Conservation (phyloP, 108 stramenopile genomes). For the Phaeodactylum tricornutum region DNA sequence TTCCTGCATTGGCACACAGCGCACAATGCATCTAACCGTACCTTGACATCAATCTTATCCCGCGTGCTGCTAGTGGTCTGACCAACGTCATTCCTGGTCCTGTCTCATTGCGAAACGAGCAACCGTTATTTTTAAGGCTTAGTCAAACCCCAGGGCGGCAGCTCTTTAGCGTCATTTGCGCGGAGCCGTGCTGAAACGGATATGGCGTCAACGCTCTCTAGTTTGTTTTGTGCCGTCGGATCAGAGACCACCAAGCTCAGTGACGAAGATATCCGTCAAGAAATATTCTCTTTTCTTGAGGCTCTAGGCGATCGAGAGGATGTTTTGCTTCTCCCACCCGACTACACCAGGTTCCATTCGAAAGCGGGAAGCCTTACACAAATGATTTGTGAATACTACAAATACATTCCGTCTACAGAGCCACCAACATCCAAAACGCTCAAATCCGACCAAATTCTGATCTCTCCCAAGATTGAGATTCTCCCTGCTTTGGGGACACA, state of each 20-base stretch:
- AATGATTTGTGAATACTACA: constrained; percentile 80
- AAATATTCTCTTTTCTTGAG: constrained; percentile 35
- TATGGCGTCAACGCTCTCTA: constrained; percentile 3
- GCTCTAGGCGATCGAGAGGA: constrained; percentile 56
- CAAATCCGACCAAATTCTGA: neutral
- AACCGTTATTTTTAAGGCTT: no score
- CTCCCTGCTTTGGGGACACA: constrained; percentile 92
- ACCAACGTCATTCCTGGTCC: no score
- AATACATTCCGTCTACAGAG: constrained; percentile 19
- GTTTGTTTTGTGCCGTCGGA: constrained; percentile 42
- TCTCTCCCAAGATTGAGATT: constrained; percentile 45
- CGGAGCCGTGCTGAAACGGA: no score
- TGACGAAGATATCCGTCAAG: constrained; percentile 21
- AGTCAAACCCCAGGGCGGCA: no score
- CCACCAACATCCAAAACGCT: neutral
- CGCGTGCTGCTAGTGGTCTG: no score
- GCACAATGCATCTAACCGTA: no score
- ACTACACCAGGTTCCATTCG: constrained; percentile 87
- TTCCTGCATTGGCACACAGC: no score
- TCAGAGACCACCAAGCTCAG: constrained; percentile 31
- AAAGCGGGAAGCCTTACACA: constrained; percentile 76
- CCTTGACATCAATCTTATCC: no score
- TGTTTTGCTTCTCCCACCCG: constrained; percentile 83
- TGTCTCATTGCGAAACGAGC: no score
- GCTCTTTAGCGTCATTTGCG: no score